Evolutionary conservation across 129 eudicot species (phyloP).

Genomic region (Ambrosia trifida): DNA sequence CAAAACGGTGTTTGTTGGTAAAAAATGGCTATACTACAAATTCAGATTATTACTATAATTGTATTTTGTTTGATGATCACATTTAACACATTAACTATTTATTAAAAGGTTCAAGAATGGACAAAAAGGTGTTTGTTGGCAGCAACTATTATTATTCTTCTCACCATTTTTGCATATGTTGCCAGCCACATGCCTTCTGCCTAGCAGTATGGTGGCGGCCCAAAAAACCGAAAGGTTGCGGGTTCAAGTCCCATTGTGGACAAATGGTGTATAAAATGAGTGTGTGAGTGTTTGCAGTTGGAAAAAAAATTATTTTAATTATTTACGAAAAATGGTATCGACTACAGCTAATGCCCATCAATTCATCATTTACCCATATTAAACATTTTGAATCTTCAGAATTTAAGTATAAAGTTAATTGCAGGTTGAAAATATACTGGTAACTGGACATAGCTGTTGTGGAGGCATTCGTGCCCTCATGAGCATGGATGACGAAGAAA

Average conservation of each 20-base stretch:
- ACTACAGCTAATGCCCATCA: conserved; percentile 2
- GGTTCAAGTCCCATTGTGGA: not conserved
- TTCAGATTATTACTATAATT: no score
- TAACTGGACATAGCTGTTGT: conserved; percentile 95
- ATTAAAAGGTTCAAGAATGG: no score
- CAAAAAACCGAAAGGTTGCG: not conserved
- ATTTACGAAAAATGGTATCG: not conserved
- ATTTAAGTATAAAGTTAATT: not conserved
- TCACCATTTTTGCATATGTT: not conserved
- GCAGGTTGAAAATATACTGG: conserved; percentile 85
- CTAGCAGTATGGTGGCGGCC: not conserved
- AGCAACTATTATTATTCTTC: not conserved
- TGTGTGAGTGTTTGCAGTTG: not conserved
- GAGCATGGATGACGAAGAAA: conserved; percentile 74
- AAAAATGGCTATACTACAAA: not conserved
- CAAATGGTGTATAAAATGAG: not conserved
- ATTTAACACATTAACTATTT: no score
- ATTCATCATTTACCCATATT: not conserved
- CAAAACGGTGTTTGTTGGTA: not conserved
- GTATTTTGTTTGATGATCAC: no score
- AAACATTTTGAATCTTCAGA: not conserved
- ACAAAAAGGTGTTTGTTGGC: no score
- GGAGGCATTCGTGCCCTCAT: conserved; percentile 96
- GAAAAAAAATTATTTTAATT: not conserved
- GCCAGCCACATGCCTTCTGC: not conserved